Evolutionary conservation across 2,329 filamentous ascomycete genomes (phyloP), one percentile per base, ranked within the genome.

Genomic region (Drechslera avenae): DNA sequence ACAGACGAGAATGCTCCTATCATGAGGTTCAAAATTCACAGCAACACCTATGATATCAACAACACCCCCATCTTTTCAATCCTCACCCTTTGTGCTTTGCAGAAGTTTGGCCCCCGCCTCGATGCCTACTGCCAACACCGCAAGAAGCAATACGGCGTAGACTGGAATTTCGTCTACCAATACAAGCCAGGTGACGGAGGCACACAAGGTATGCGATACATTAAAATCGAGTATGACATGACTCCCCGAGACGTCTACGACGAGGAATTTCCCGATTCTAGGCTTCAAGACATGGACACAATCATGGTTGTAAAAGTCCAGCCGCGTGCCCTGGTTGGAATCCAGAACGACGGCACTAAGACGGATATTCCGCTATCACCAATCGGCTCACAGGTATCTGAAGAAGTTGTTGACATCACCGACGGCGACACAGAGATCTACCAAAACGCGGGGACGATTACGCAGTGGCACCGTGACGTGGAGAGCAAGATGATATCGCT

Each of bases 41-140:
- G 50, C 42, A 60, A 62, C 47, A 59, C 44, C 10, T 44, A 46
- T 8, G 59, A 60, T 41, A 16, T 8, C 12, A 43, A 56, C 6
- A 39, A 39, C 5, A 34, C 30, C 7, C 39, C 46, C 2, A 55
- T 60, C 19, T 59, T 59, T 40, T 60, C 55, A 4, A 43, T 60
- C 16, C 53, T 62, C 16, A 44, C 42, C 8, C 57, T 62, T 21
- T 35, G 31, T 8, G 12, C 33, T 8, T 26, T 36, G 13, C 48
- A 57, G 13, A 23, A 21, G 16, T 60, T 60, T 7, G 57, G 59
- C 7, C 59, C 59, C 2, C 39, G 36, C 19, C 47, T 62, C 1
- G 30, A 55, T 3, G 46, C 50, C n/a, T 62, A 59, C 36, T 62
- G 59, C 23, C 23, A 35, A 13, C 43, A 52, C 6, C 55, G 59